Percentiles rank a stretch among this genome's conserved stretches.
Evolutionary conservation across 1,284 basidiomycete species (phyloP).

Genomic region (Earliella scabrosa): DNA sequence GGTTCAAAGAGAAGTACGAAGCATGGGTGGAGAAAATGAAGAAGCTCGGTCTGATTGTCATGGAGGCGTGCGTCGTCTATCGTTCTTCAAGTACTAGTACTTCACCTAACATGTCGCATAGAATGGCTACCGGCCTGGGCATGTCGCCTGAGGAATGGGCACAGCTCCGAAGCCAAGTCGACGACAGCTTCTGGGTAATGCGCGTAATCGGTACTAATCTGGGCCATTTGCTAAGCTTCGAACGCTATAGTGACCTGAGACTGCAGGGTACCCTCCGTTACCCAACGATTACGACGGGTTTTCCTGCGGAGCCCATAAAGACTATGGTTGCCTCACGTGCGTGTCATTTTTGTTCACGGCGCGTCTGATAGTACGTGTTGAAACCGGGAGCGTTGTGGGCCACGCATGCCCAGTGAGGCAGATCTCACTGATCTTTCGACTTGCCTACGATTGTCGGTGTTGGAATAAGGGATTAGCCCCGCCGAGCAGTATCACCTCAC

Average conservation of each 20-base stretch:
- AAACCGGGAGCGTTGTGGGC: too few relatives aligned
- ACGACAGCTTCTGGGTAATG: conserved; percentile 89
- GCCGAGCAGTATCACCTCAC: too few relatives aligned
- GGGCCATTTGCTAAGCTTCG: too few relatives aligned
- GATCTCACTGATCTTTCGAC: neutral
- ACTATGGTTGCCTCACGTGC: conserved; percentile 87
- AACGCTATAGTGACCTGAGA: too few relatives aligned
- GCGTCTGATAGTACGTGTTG: too few relatives aligned
- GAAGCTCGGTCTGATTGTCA: conserved; percentile 71
- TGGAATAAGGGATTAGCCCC: too few relatives aligned
- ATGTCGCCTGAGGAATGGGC: conserved; percentile 74
- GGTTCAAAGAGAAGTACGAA: conserved; percentile 66
- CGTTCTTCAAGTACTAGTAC: neutral
- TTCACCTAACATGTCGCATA: conserved; percentile 32
- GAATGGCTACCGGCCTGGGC: conserved; percentile 81
- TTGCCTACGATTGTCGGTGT: too few relatives aligned
- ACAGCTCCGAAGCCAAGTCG: conserved; percentile 64
- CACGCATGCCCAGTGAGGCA: too few relatives aligned
- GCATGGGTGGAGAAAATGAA: conserved; percentile 86
- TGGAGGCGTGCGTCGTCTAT: conserved; percentile 70
- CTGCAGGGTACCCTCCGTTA: conserved; percentile 83
- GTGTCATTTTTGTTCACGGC: too few relatives aligned
- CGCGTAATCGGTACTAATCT: conserved; percentile 66
- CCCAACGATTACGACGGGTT: conserved; percentile 76
- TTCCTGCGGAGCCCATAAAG: conserved; percentile 87